A percentile compares a stretch with the other conserved stretches of the same genome.
These are phyloP conservation scores for Kwoniella newhampshirensis DNA, from an alignment of 768 basidiomycete genomes.

Conservation along the genomic window DNA sequence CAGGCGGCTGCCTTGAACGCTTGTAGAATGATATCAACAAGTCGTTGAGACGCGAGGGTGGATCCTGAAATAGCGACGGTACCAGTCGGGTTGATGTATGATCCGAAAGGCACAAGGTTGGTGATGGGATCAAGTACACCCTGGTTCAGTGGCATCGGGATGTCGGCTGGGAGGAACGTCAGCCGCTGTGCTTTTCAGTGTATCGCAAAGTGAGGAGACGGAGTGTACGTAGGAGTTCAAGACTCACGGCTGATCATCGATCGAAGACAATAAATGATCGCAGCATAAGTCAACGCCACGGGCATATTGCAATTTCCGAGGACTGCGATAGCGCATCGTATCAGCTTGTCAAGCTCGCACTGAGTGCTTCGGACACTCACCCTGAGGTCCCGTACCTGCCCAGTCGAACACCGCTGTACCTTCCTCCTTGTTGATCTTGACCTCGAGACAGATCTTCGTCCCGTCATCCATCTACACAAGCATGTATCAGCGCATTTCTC, in stretches of 20 bases:
- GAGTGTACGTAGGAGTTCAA: too few relatives aligned
- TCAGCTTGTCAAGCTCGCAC: not conserved
- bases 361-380: too few relatives aligned
- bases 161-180: conserved; percentile 12
- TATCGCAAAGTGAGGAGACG: too few relatives aligned
- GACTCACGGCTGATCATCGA: conserved; percentile 30
- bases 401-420: conserved; percentile 88
- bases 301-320: conserved; percentile 48
- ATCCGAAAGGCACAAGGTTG: conserved; percentile 79
- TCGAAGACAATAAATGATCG: conserved; percentile 48
- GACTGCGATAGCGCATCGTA: conserved; percentile 1
- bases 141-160: conserved; percentile 46
- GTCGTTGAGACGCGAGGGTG: conserved; percentile 65
- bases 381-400: conserved; percentile 47
- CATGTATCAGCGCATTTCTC: too few relatives aligned
- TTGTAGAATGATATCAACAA: conserved; percentile 88
- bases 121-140: conserved; percentile 35
- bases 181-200: not conserved
- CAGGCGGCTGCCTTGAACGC: conserved; percentile 61
- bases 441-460: conserved; percentile 58
- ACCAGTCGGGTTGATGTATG: conserved; percentile 73
- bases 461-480: conserved; percentile 51
- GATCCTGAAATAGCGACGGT: conserved; percentile 72
- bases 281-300: conserved; percentile 37
- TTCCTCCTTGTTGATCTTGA: conserved; percentile 70